Evolutionary conservation across 805 yeast species (phyloP).

Genomic region (Wickerhamomyces sydowiorum): DNA sequence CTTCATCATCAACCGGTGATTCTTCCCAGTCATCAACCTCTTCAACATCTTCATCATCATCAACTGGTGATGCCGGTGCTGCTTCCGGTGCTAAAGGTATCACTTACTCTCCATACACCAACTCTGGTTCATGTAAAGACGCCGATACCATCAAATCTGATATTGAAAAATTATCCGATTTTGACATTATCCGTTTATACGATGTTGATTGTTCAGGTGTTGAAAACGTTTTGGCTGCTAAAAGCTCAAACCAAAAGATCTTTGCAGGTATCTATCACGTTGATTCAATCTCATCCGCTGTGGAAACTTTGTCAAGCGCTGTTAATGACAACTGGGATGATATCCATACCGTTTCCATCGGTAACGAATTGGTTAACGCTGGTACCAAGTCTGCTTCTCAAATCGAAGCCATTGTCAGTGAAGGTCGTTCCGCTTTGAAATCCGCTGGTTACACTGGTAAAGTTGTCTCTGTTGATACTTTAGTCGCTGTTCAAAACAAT

Average conservation of each 20-base stretch:
- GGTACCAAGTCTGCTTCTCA: slow-evolving; percentile 42
- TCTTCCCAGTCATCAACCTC: slow-evolving; percentile 10
- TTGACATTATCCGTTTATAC: slow-evolving; percentile 51
- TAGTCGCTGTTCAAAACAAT: slow-evolving; percentile 51
- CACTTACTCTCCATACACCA: slow-evolving; percentile 60
- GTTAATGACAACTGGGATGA: slow-evolving; percentile 48
- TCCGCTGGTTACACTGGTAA: slow-evolving; percentile 47
- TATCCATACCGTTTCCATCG: slow-evolving; percentile 53
- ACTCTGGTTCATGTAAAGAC: slow-evolving; percentile 50
- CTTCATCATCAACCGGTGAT: slow-evolving; percentile 10
- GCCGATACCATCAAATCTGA: slow-evolving; percentile 42
- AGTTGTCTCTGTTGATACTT: slow-evolving; percentile 60
- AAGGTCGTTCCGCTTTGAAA: slow-evolving; percentile 40
- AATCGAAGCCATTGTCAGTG: slow-evolving; percentile 39
- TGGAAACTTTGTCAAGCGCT: slow-evolving; percentile 38
- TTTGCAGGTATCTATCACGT: slow-evolving; percentile 57
- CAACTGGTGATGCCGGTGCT: slow-evolving; percentile 26
- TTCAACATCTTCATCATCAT: slow-evolving; percentile 25
- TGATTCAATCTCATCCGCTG: slow-evolving; percentile 36
- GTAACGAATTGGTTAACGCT: slow-evolving; percentile 58
- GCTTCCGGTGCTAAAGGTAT: slow-evolving; percentile 49
- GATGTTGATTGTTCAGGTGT: slow-evolving; percentile 59
- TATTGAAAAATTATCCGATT: slow-evolving; percentile 36
- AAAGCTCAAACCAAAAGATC: slow-evolving; percentile 41
- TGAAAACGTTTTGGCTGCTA: slow-evolving; percentile 42